phyloP scores from a whole-genome alignment of 2,329 filamentous ascomycete genomes.

The Botrytis byssoidea region DNA sequence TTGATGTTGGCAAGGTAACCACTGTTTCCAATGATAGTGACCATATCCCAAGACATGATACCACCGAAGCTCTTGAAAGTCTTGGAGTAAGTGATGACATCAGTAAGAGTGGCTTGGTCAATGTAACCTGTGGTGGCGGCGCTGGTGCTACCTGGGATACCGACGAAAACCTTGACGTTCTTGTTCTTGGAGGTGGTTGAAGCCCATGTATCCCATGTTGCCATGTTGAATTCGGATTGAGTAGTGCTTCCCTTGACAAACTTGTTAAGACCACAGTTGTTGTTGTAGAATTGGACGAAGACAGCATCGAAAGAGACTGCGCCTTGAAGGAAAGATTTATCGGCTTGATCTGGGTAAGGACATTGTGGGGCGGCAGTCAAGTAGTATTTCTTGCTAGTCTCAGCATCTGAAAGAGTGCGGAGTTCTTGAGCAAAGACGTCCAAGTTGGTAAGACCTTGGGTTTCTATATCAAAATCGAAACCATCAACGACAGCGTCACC shows the following conservation, averaged over 20 bases:
- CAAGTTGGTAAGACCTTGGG: not conserved
- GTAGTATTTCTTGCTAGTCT: conserved; percentile 50
- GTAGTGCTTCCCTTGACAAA: conserved; percentile 45
- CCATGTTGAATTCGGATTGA: conserved; percentile 58
- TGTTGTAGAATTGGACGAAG: conserved; percentile 45
- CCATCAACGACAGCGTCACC: conserved; percentile 65
- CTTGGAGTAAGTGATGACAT: conserved; percentile 52
- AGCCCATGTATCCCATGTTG: conserved; percentile 64
- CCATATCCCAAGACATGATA: conserved; percentile 67
- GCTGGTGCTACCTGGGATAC: conserved; percentile 49
- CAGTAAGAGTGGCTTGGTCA: conserved; percentile 45
- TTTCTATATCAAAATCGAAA: conserved; percentile 64
- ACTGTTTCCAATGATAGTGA: conserved; percentile 47
- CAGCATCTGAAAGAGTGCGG: conserved; percentile 51
- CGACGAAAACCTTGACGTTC: conserved; percentile 58
- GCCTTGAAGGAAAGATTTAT: conserved; percentile 54
- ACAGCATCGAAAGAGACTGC: conserved; percentile 45
- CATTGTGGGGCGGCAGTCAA: conserved; percentile 67
- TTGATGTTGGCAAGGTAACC: conserved; percentile 15
- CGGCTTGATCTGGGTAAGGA: conserved; percentile 59
- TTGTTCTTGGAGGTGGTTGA: conserved; percentile 54
- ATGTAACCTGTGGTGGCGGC: conserved; percentile 55
- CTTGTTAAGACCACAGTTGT: conserved; percentile 52
- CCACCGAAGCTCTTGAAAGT: conserved; percentile 60
- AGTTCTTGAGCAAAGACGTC: conserved; percentile 19